Conservation (phyloP, 306 rosid genomes). For the Vigna hirtella region DNA sequence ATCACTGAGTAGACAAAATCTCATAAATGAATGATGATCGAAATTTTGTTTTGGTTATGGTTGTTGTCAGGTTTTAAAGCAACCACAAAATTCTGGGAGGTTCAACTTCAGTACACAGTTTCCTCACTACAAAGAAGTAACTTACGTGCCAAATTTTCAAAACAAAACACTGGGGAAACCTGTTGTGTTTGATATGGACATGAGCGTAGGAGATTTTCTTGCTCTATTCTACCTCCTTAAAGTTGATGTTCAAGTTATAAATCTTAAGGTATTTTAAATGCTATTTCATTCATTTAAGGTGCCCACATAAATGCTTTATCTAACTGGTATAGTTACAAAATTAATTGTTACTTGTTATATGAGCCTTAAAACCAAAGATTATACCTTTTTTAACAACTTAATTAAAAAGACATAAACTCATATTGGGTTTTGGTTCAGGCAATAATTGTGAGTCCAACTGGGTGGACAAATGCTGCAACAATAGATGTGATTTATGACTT, state of each 20-base stretch:
- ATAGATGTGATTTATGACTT: slow-evolving; percentile 80
- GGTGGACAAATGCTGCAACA: slow-evolving; percentile 97
- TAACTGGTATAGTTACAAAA: no score
- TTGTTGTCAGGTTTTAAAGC: slow-evolving; percentile 46
- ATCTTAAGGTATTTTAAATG: slow-evolving; percentile 67
- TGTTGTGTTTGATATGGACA: slow-evolving; percentile 93
- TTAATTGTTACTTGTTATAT: no score
- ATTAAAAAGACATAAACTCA: background rate
- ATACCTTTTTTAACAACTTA: background rate
- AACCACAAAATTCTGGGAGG: slow-evolving; percentile 57
- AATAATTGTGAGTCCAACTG: slow-evolving; percentile 85
- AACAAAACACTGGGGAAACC: slow-evolving; percentile 68
- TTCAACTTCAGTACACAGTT: slow-evolving; percentile 82
- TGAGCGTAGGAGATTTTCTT: slow-evolving; percentile 96
- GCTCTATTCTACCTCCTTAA: slow-evolving; percentile 85
- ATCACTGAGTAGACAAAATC: background rate
- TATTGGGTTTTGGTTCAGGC: slow-evolving; percentile 55
- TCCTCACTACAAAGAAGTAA: slow-evolving; percentile 70
- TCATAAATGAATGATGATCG: background rate
- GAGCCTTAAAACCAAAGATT: no score
- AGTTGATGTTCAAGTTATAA: slow-evolving; percentile 75
- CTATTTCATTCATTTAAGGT: background rate
- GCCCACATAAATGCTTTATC: no score
- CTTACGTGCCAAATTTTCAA: slow-evolving; percentile 63
- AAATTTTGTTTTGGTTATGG: background rate